Base-by-base conservation (phyloP, 495 filamentous ascomycete genomes). In the Aspergillus sparsus region DNA sequence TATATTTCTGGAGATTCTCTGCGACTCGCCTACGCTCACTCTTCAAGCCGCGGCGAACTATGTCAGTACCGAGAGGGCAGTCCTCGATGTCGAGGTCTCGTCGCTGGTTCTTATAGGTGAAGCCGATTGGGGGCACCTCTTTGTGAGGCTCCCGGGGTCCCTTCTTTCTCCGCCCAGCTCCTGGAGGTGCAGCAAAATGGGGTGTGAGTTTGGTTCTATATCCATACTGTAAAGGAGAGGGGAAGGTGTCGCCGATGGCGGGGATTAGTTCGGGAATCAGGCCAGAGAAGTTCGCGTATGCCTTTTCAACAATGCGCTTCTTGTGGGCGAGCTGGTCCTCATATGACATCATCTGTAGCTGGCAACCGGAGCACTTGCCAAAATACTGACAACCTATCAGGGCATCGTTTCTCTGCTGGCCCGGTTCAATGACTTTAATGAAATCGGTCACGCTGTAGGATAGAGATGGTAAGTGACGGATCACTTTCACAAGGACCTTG, bases 171-270 rank as follows among this genome's bases (percentile, higher is more conserved):
- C 74, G 76, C 10, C 66, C 74, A 15, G 68, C 71, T 15, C 72
- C 76, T 12, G 76, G 72, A 3, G 90, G 90, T 0, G 81, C 87
- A 67, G 94, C 87, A 63, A 97, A 98, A 72, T 98, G 94, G 2
- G 94, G 94, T 6, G 94, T 98, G 37, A 98, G 80, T 71, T 98
- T 98, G 11, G 94, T 98, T 37, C 94, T 87, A 74, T 98, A 98
- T 52, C 87, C 86, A 75, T 96, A 98, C 71, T 96, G 85, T 61
- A 96, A 71, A 1, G 94, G 94, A 31, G 89, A 93, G 33, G 89
- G 90, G 66, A 96, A 92, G 21, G 94, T 98, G 44, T 94, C 88
- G 33, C 80, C 82, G 62, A 98, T 81, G 3, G 79, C 68, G 32
- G 95, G 94, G 3, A 98, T 77, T 31, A 90, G 72, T 57, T 92